A percentile compares a stretch with the other conserved stretches of the same genome.
phyloP scores from a whole-genome alignment of 2,329 filamentous ascomycete species.

The Spiromastix sp. region DNA sequence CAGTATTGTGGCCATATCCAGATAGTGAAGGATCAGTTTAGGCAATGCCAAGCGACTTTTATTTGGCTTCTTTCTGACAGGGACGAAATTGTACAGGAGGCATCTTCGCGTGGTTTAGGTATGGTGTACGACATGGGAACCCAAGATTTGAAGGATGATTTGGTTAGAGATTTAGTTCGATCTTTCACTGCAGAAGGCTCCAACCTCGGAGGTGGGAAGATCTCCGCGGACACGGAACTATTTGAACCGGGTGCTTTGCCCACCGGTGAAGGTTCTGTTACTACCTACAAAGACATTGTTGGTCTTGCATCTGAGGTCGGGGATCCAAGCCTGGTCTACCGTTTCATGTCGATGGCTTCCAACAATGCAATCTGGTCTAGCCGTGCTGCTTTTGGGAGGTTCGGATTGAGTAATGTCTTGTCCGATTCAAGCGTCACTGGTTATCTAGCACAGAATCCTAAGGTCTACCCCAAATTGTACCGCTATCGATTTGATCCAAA shows the following conservation, averaged over 20 bases:
- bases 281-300: constrained; percentile 96
- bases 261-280: constrained; percentile 83
- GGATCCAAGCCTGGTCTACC: constrained; percentile 91
- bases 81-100: constrained; percentile 93
- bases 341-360: constrained; percentile 94
- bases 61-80: constrained; percentile 77
- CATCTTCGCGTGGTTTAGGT: constrained; percentile 80
- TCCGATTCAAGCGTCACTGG: constrained; percentile 65
- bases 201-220: constrained; percentile 60
- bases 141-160: constrained; percentile 62
- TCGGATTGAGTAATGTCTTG: constrained; percentile 83
- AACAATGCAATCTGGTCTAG: constrained; percentile 97
- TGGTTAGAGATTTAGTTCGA: constrained; percentile 78
- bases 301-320: constrained; percentile 92
- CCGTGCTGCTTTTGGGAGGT: constrained; percentile 88
- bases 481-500: constrained; percentile 95
- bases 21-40: constrained; percentile 62
- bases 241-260: constrained; percentile 86
- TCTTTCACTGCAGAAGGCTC: constrained; percentile 64
- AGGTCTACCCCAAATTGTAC: constrained; percentile 89
- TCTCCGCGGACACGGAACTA: constrained; percentile 81
- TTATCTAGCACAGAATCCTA: constrained; percentile 70
- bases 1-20: constrained; percentile 77
- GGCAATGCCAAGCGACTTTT: constrained; percentile 76
- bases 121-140: constrained; percentile 91